Percentiles rank a stretch among this genome's conserved stretches.
These are phyloP conservation scores for Penicillium brevicompactum DNA, from an alignment of 2,329 filamentous ascomycete genomes.

Conservation along the genomic window DNA sequence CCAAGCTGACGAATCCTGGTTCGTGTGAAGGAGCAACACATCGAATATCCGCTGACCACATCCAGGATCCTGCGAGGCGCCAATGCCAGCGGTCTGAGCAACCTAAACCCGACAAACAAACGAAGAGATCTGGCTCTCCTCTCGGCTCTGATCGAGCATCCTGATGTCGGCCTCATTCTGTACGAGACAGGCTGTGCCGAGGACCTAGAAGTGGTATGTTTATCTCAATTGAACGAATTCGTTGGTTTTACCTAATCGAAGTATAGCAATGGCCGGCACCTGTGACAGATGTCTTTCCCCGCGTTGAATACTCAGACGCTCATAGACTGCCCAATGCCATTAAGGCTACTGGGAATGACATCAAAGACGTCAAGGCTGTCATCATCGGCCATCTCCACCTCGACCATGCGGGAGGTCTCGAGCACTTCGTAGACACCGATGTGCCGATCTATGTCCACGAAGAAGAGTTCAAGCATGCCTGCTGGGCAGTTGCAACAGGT, in stretches of 20 bases:
- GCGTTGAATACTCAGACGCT: conserved; percentile 33
- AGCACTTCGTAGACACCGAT: conserved; percentile 47
- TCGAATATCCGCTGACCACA: neutral
- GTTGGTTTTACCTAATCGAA: neutral
- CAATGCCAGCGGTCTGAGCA: conserved; percentile 42
- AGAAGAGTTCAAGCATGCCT: conserved; percentile 50
- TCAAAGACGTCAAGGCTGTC: conserved; percentile 51
- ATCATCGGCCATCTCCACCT: conserved; percentile 52
- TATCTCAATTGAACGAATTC: neutral
- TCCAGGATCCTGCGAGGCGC: conserved; percentile 41
- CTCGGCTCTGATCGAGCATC: conserved; percentile 49
- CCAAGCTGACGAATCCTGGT: conserved; percentile 51
- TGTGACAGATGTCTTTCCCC: conserved; percentile 44
- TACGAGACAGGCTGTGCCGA: conserved; percentile 52
- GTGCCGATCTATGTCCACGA: conserved; percentile 53
- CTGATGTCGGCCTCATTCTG: conserved; percentile 47
- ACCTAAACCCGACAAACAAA: conserved; percentile 43
- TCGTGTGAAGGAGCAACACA: neutral
- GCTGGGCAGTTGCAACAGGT: conserved; percentile 47
- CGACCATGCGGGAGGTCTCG: conserved; percentile 52
- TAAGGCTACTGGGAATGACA: conserved; percentile 41
- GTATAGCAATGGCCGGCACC: conserved; percentile 38
- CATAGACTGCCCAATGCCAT: conserved; percentile 42
- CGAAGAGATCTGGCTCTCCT: conserved; percentile 46
- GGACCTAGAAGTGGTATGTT: conserved; percentile 41